These are phyloP conservation scores for Kwoniella sp. DNA, from an alignment of 768 basidiomycete species.

Conservation along the genomic window DNA sequence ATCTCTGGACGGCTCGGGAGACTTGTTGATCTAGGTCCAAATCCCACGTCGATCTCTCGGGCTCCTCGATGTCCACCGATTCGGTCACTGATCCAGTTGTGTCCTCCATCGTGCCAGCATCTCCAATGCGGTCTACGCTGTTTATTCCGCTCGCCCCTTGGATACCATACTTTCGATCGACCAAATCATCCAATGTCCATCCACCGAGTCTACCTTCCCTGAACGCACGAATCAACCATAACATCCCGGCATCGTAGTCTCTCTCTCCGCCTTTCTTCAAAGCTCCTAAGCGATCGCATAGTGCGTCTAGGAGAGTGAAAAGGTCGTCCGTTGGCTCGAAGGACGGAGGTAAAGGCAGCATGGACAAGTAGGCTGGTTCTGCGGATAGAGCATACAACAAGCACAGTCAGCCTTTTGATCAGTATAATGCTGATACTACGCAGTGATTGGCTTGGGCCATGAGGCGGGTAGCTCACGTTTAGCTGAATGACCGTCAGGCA, in stretches of 20 bases:
- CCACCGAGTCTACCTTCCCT: constrained; percentile 60
- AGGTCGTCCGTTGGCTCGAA: constrained; percentile 66
- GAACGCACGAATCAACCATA: constrained; percentile 86
- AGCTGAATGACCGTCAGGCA: constrained; percentile 38
- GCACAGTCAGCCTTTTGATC: too few relatives aligned
- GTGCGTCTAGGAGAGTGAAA: constrained; percentile 66
- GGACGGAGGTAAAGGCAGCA: constrained; percentile 58
- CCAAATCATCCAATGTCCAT: constrained; percentile 55
- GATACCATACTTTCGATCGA: neutral
- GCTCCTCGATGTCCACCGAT: too few relatives aligned
- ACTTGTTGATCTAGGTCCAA: constrained; percentile 12
- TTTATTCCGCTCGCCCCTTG: neutral
- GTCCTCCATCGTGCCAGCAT: too few relatives aligned
- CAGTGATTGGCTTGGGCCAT: too few relatives aligned
- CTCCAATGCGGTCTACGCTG: too few relatives aligned
- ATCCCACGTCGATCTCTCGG: too few relatives aligned
- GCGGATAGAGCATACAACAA: neutral
- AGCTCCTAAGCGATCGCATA: constrained; percentile 80
- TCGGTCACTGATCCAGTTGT: too few relatives aligned
- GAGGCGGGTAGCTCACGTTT: constrained; percentile 52
- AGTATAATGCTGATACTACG: too few relatives aligned
- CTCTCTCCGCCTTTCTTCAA: constrained; percentile 72
- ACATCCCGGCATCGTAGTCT: constrained; percentile 71
- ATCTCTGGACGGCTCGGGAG: constrained; percentile 17
- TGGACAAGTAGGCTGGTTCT: constrained; percentile 32